These are phyloP conservation scores for Phaffia rhodozyma DNA, from an alignment of 1,284 basidiomycete genomes.

Conservation along the genomic window DNA sequence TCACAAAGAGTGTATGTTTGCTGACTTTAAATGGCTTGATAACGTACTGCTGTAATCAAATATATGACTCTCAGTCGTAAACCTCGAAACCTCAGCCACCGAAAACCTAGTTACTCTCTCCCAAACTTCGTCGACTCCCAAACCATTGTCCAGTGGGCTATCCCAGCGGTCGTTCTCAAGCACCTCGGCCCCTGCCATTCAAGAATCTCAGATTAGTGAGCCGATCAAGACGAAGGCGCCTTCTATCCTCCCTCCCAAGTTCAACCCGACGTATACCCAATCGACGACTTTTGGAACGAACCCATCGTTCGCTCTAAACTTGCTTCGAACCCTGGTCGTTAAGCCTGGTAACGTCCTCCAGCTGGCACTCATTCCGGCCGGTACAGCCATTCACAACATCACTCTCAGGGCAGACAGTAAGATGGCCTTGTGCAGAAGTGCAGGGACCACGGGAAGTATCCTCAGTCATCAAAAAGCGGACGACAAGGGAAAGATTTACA, in stretches of 20 bases:
- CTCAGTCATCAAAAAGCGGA: slow-evolving; percentile 50
- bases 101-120: no score
- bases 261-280: not conserved
- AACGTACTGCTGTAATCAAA: no score
- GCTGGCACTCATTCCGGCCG: slow-evolving; percentile 77
- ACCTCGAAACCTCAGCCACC: no score
- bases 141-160: no score
- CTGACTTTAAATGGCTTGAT: no score
- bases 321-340: slow-evolving; percentile 72
- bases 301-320: slow-evolving; percentile 50
- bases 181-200: no score
- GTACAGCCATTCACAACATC: slow-evolving; percentile 81
- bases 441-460: slow-evolving; percentile 75
- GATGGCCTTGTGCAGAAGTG: slow-evolving; percentile 74
- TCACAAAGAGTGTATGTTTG: no score
- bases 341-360: slow-evolving; percentile 90
- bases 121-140: no score
- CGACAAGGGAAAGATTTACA: slow-evolving; percentile 50
- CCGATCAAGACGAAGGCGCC: not conserved
- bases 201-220: no score
- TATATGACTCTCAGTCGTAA: no score
- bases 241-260: slow-evolving; percentile 7
- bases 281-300: not conserved
- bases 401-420: slow-evolving; percentile 63
- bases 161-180: no score